Evolutionary conservation across 495 filamentous ascomycete species (phyloP), one percentile per base, ranked within the genome.

Genomic region (Clavariopsis aquatica): DNA sequence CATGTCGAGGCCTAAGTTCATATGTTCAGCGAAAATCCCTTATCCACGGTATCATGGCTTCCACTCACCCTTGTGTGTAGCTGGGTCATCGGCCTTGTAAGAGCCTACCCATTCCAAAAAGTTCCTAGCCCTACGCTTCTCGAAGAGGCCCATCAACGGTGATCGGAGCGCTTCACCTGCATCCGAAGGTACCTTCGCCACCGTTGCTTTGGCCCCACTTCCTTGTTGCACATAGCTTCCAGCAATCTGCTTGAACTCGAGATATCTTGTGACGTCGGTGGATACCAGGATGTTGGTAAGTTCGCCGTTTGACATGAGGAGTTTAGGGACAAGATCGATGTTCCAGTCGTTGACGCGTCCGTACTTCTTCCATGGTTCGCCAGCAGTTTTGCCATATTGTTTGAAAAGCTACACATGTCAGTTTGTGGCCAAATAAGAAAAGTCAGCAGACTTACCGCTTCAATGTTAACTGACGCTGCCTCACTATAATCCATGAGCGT

Each of bases 331-430:
- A 68, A 99, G 82, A 73, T 98, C 95, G 77, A 99, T 93, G 80
- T 97, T 98, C 94, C 94, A 99, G 83, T 99, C 94, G 81, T 99
- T 97, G 76, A 88, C 80, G 60, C 95, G 84, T 69, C 93, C 89
- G 78, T 96, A 95, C 78, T 96, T 90, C 84, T 96, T 93, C 95
- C 93, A 96, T 65, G 92, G 93, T 80, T 96, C 92, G 70, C 93
- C 89, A 65, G 89, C 92, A 66, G 84, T 77, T 78, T 94, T 93
- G 77, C 89, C 89, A 77, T 96, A 94, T 75, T 92, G 91, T 81
- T 94, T 93, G 84, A 96, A 97, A 65, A 97, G 87, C 89, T 96
- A 27, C 24, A 23, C 10, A 22, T 34, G 52, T 64, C 28, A 67
- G 38, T 27, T n/a, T n/a, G 7, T 17, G 52, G 9, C 9, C 43